Percentiles rank a stretch among this genome's conserved stretches.
Conservation (phyloP, 345 rosid species). For the Bretschneidera sinensis region DNA sequence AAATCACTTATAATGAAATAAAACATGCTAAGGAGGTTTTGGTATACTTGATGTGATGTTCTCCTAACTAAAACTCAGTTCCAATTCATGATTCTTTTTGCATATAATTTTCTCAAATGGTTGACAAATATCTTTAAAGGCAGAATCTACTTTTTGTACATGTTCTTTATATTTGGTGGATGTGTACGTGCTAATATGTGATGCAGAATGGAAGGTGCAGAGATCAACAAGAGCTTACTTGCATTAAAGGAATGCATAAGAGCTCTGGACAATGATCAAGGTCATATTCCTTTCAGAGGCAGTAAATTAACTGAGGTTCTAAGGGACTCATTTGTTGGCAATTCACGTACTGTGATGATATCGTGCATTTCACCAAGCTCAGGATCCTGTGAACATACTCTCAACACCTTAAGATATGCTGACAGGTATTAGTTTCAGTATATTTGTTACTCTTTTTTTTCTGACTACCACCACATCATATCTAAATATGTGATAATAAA, state of each 20-base stretch:
- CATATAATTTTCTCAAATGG: neutral
- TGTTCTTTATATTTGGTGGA: neutral
- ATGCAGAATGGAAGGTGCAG: conserved; percentile 98
- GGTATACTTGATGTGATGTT: neutral
- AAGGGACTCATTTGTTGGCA: conserved; percentile 96
- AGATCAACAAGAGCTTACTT: conserved; percentile 95
- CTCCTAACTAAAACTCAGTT: neutral
- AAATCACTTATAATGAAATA: no score
- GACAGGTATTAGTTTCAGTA: conserved; percentile 53
- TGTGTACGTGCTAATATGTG: conserved; percentile 8
- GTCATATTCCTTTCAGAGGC: conserved; percentile 98
- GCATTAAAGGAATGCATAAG: conserved; percentile 97
- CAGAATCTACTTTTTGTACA: neutral
- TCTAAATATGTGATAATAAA: neutral
- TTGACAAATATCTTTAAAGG: neutral
- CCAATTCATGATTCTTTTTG: neutral
- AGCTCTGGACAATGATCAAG: conserved; percentile 99
- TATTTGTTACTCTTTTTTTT: neutral
- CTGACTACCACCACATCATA: neutral
- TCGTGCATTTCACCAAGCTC: conserved; percentile 98
- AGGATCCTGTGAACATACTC: conserved; percentile 97
- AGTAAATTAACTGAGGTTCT: conserved; percentile 96
- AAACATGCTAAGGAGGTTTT: neutral
- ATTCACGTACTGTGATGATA: conserved; percentile 96
- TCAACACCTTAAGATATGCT: conserved; percentile 97